Base-by-base conservation (phyloP, 2,329 filamentous ascomycete species). In the Fusarium agapanthi region DNA sequence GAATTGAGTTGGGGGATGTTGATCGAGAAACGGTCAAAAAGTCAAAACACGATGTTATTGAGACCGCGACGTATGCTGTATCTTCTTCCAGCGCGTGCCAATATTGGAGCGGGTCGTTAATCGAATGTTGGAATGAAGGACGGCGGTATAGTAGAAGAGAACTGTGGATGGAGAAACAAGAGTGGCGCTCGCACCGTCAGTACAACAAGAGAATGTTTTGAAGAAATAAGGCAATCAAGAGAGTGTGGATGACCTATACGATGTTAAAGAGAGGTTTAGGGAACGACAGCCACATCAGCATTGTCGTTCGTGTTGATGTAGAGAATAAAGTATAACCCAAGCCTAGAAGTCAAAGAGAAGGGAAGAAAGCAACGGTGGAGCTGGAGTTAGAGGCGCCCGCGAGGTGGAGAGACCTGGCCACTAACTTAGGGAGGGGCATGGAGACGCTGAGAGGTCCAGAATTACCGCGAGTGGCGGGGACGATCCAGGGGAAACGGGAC, bases 181-280 rank as follows among this genome's bases (percentile, higher is more conserved):
- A 48, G 51, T 51, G 66, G 69, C 61, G 73, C 75, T 77, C 51
- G 73, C 69, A 67, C 64, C 64, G 61, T 60, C 44, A 40, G 54
- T 35, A 72, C 24, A 65, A 72, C 24, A 65, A 66, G 58, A 63
- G 62, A 64, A 28, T 34, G 56, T 44, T 48, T 53, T 50, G 44
- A 56, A 63, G 32, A 62, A 62, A 59, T 32, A 47, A 30, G 26
- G 26, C 7, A 54, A 62, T 53, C 51, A 62, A 58, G 61, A 58
- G 57, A 76, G 65, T 45, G 71, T 40, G 28, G 28, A 59, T 41
- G 51, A 34, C 63, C 63, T 50, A 32, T 41, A 24, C 37, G 53
- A 56, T 55, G 48, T 58, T 41, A 45, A 65, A 55, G 48, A 67
- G 45, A 68, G 41, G 57, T 73, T 67, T 53, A 62, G 67, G 51